Evolutionary conservation across 768 basidiomycete genomes (phyloP), one percentile per base, ranked within the genome.

Genomic region (Tylopilus felleus): DNA sequence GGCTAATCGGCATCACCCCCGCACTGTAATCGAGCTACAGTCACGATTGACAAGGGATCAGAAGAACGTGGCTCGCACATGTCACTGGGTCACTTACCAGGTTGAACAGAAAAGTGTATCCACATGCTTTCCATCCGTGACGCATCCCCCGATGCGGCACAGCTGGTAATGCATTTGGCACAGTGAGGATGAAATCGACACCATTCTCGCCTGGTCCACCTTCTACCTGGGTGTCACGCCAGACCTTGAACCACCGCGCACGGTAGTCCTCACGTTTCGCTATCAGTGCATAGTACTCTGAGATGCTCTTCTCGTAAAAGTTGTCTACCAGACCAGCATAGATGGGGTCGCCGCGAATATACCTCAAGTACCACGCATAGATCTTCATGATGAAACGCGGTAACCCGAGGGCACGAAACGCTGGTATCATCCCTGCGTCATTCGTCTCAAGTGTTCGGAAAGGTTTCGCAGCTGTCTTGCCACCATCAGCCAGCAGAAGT

Each of bases 71-170:
- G 10, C 28, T 7, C 41, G 6, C 5, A 9, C 8, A 4, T 42
- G n/a, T 41, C n/a, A 23, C 22, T 29, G 1, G 33, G 4, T 35
- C 12, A 64, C 78, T 50, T 42, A 85, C 86, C 61, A 88, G 58
- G 55, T 84, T 89, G 71, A 85, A 90, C 29, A 89, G 60, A 61
- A 83, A 81, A 0, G 85, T 82, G 63, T 85, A 86, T 8, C 79
- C 80, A 8, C 81, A 80, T 41, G 82, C 80, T 69, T 80, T 76
- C 60, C 82, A 73, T 16, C 79, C 78, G n/a, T 78, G 77, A 55
- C 77, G 77, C 60, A 77, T 79, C 4, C 75, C 76, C 2, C 77
- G 75, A 48, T 83, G 76, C 41, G 78, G 76, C 21, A 84, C 68
- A 0, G 85, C 86, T 2, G 86, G 83, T 40, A 82, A 69, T n/a